Evolutionary conservation across 2,329 filamentous ascomycete genomes (phyloP), one percentile per base, ranked within the genome.

Genomic region (Cyclaneusma minus): DNA sequence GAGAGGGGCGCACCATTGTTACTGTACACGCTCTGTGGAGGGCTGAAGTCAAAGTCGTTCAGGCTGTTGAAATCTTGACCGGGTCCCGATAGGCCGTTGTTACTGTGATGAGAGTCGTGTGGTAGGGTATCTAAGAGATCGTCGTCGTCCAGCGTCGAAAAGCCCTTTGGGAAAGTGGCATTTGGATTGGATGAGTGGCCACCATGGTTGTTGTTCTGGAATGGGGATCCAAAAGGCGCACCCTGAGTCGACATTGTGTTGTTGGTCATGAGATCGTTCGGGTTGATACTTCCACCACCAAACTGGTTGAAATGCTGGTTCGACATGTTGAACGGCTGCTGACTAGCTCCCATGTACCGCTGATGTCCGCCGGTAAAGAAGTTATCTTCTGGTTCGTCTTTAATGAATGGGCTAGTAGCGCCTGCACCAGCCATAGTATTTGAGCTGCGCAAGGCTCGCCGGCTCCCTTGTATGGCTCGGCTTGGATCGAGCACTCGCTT

Each of bases 111-210:
- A 21, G 36, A 33, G 6, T 16, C 6, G 10, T 28, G 18, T 7
- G 40, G 33, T 6, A 87, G 61, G 18, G 68, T 68, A 37, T 93
- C 85, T 24, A 87, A 64, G 24, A 95, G 62, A 47, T 94, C 87
- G 36, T 94, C 87, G 37, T 93, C 87, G 35, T 71, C 76, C 38
- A 93, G 85, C 21, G 77, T 66, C 7, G 81, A 78, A 33, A 76
- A 78, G 32, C 77, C 78, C 39, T 73, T 74, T 23, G 77, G 76
- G 56, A 84, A 93, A 48, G 68, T 76, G 31, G 71, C 74, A 16
- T 67, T 63, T 37, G 73, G 60, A 45, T 67, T 59, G 13, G 56
- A 55, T 35, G 55, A 56, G 27, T 56, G 54, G 13, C 62, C 56
- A 30, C 55, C 58, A n/a, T n/a, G n/a, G 43, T 64, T 73, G 41